Evolutionary conservation across 768 basidiomycete species (phyloP), one percentile per base, ranked within the genome.

Genomic region (Saitozyma podzolica): DNA sequence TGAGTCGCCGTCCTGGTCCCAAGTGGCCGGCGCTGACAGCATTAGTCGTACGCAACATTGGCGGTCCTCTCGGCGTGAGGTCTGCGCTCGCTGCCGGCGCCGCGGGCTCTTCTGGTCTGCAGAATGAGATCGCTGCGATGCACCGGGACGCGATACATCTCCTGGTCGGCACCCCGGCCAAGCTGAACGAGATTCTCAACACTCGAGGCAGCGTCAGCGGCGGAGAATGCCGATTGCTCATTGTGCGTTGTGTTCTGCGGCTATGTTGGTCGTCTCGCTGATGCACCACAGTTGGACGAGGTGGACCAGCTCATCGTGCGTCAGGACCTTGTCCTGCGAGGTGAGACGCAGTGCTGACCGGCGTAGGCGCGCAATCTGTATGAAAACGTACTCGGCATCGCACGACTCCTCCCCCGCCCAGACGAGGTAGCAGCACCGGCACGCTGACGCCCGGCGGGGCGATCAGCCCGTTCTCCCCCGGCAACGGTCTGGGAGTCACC

Each of bases 161-260:
- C 67, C 87, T 99, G 62, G 92, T 95, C 72, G 96, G 96, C 41
- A 98, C 96, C 2, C 96, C 96, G 10, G 96, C 96, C 75, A 94
- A 95, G 80, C 82, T 99, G 14, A 88, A 95, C 74, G 91, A 94
- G 50, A 84, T 98, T 37, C 93, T 99, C 74, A 90, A 89, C 3
- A 81, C 86, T 11, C 83, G 89, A 20, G 87, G 89, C 41, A 91
- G 90, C 13, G 83, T 95, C 57, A 74, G 82, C 13, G 92, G 92
- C 37, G 84, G 87, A 11, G 92, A 94, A 75, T 91, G 97, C 58
- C 86, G 92, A 50, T 90, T 98, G 83, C 84, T 99, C 59, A 91
- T 97, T 42, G 77, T 78, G 52, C 65, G 77, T 71, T n/a, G 6
- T 29, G 29, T 29, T 2, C 2, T 29, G 29, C 29, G 29, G 29